Conservation (phyloP, 805 yeast genomes). For the Wickerhamomyces tratensis region DNA sequence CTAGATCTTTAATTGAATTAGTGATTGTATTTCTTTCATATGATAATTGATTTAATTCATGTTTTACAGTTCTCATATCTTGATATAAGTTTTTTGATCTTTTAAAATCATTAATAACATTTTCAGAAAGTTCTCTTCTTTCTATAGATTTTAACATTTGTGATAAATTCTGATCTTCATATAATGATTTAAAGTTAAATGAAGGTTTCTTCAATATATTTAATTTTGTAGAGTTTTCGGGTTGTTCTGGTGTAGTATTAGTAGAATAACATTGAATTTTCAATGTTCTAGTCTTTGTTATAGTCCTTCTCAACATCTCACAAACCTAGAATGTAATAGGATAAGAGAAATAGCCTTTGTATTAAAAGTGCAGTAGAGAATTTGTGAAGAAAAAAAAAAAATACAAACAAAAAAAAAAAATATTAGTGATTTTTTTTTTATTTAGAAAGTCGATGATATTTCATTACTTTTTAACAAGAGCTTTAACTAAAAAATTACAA, state of each 20-base stretch:
- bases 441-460: no score
- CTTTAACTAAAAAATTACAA: no score
- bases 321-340: no score
- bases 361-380: no score
- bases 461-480: no score
- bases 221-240: background rate
- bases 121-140: conserved; percentile 20
- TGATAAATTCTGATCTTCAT: background rate
- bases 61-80: conserved; percentile 10
- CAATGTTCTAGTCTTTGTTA: no score
- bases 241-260: background rate
- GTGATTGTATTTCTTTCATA: conserved; percentile 19
- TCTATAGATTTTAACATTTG: conserved; percentile 16
- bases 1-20: conserved; percentile 15
- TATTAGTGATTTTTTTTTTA: no score
- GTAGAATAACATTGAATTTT: no score
- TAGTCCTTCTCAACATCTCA: no score
- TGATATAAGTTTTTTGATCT: conserved; percentile 19
- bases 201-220: conserved; percentile 18
- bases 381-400: no score
- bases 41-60: conserved; percentile 19
- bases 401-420: no score
- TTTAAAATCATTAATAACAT: conserved; percentile 15
- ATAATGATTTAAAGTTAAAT: conserved; percentile 24
- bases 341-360: no score